Evolutionary conservation across 169 alveolate genomes (phyloP), one percentile per base, ranked within the genome.

Genomic region (Amoebophrya sp.): DNA sequence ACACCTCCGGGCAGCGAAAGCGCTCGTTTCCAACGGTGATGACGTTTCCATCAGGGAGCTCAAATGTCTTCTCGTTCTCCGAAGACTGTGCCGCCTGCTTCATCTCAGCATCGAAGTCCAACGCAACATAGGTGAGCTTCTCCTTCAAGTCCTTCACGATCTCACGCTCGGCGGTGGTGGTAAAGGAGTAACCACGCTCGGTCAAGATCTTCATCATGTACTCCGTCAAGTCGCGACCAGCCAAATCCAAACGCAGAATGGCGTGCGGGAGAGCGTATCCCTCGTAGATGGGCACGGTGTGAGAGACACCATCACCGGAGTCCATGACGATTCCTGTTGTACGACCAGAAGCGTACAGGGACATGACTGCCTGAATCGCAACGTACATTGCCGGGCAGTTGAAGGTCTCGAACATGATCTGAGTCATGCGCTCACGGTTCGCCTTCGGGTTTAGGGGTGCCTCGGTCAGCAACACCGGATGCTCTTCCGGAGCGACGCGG

Each of bases 261-360:
- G 99, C 99, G 55, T 89, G 94, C 34, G 94, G 94, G 33, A 92
- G 39, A 3, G 94, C 93, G 94, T 93, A 40, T 97, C 97, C 99
- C 94, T 99, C 99, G 95, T 98, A 98, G 93, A 99, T 98, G 55
- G 99, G 99, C 78, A 98, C 99, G 78, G 99, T 97, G 96, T 98
- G 99, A 29, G 99, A 95, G 18, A 98, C 99, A 91, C 99, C 99
- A 94, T 98, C 99, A 40, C 99, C 99, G 83, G 99, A 96, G 95
- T 99, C 99, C 78, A 99, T 95, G 77, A 98, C 99, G 40, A 98
- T 97, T 55, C 99, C 99, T 77, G 99, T 98, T 90, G 99, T 98
- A 94, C 99, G 96, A 89, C 99, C 99, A 29, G 99, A 97, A 26
- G 99, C 97, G 94, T 98, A 99, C 93, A 98, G 96, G 36, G 99